Percentiles rank a stretch among this genome's conserved stretches.
Conservation (phyloP, 2,329 filamentous ascomycete species). For the Mollisia scopiformis region DNA sequence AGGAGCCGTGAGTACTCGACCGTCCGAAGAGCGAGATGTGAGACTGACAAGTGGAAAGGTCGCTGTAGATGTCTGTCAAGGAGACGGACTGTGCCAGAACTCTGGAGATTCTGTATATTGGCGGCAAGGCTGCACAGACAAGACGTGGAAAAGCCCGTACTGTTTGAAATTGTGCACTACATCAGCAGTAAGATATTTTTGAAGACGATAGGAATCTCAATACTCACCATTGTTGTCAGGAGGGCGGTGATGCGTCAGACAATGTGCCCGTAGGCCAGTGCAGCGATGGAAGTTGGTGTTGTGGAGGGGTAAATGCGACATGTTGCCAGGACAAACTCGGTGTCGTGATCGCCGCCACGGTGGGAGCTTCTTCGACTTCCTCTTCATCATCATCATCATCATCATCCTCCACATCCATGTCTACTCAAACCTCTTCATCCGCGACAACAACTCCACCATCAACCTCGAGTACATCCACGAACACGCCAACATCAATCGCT, state of each 20-base stretch:
- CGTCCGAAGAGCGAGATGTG: not conserved
- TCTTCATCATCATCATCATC: too few species aligned
- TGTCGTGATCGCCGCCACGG: conserved; percentile 4
- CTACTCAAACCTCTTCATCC: not conserved
- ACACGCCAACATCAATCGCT: not conserved
- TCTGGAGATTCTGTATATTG: conserved; percentile 3
- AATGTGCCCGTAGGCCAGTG: conserved; percentile 6
- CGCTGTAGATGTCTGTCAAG: conserved; percentile 1
- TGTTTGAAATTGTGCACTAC: conserved; percentile 1
- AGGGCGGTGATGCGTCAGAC: not conserved
- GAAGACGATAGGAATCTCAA: too few species aligned
- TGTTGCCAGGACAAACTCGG: conserved; percentile 4
- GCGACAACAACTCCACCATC: not conserved
- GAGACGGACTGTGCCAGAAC: conserved; percentile 9
- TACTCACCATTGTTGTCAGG: too few species aligned
- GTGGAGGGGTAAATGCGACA: conserved; percentile 7
- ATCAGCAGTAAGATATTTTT: too few species aligned
- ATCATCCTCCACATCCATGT: not conserved
- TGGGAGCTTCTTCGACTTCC: too few species aligned
- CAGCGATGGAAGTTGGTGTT: conserved; percentile 7
- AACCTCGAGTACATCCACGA: not conserved
- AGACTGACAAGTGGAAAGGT: not conserved
- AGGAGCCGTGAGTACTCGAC: not conserved
- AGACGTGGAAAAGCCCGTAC: conserved; percentile 8
- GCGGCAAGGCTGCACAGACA: conserved; percentile 8